phyloP scores from a whole-genome alignment of 2,329 filamentous ascomycete genomes.

The Ceratocystis huliohia region DNA sequence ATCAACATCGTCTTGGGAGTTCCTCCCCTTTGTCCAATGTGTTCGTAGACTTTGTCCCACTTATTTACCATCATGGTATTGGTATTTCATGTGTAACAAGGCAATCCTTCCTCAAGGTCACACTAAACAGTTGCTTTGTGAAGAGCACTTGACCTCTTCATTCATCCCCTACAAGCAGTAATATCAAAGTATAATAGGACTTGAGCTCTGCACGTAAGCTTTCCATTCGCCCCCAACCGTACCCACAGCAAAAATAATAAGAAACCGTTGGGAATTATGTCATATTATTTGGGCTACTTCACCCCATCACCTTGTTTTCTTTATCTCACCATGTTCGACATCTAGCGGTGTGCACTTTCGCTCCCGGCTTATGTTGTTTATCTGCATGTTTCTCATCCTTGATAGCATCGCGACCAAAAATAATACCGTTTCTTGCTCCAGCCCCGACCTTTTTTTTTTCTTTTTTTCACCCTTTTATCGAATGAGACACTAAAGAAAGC shows the following conservation, averaged over 20 bases:
- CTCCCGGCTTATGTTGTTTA: background rate
- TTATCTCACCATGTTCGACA: background rate
- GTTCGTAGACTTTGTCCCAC: background rate
- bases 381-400: constrained; percentile 11
- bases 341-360: constrained; percentile 4
- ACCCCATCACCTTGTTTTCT: background rate
- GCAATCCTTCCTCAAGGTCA: background rate
- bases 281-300: background rate
- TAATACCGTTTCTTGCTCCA: background rate
- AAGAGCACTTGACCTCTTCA: too few species aligned
- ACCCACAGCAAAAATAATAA: background rate
- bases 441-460: too few species aligned
- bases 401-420: background rate
- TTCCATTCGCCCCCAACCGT: background rate
- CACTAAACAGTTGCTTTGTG: background rate
- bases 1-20: too few species aligned
- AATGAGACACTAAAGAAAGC: background rate
- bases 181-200: too few species aligned
- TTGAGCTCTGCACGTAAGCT: too few species aligned
- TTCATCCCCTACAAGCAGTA: too few species aligned
- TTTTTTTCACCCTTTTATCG: background rate
- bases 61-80: background rate
- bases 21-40: background rate
- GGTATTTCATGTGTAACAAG: background rate
- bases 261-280: background rate